Conservation (phyloP, 306 rosid genomes). For the Cucumis hystrix region DNA sequence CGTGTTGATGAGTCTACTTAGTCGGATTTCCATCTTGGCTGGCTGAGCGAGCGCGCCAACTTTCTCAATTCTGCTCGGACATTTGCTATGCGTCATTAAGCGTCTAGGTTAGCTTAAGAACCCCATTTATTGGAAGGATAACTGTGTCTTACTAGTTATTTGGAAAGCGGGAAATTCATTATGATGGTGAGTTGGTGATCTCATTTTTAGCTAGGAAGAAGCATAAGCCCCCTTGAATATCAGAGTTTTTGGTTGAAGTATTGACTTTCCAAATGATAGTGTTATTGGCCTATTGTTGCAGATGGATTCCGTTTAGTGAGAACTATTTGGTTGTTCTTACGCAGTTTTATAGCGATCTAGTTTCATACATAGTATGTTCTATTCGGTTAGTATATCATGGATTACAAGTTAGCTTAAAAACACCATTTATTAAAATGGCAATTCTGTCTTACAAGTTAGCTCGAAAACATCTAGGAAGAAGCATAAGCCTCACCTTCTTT, state of each 20-base stretch:
- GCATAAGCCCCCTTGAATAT: no score
- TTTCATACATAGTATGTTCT: no score
- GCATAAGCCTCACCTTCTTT: background rate
- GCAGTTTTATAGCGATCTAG: no score
- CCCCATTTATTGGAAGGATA: background rate
- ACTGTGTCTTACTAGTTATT: background rate
- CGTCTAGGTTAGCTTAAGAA: background rate
- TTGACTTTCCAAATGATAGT: no score
- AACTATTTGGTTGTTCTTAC: no score
- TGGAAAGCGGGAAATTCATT: background rate
- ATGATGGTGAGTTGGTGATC: no score
- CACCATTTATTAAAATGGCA: background rate
- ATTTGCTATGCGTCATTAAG: background rate
- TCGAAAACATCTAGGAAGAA: background rate
- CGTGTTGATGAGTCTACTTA: background rate
- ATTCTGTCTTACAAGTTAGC: background rate
- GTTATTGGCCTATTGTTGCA: no score
- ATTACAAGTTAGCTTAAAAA: no score
- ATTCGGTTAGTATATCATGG: no score
- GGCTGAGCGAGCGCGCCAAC: background rate
- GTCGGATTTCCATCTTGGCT: background rate
- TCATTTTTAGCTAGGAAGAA: no score
- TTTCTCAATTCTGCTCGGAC: background rate
- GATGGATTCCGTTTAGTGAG: no score
- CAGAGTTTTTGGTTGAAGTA: no score